Evolutionary conservation across 176 grass and related monocot genomes (phyloP).

Genomic region (Cenchrus fungigraminus): DNA sequence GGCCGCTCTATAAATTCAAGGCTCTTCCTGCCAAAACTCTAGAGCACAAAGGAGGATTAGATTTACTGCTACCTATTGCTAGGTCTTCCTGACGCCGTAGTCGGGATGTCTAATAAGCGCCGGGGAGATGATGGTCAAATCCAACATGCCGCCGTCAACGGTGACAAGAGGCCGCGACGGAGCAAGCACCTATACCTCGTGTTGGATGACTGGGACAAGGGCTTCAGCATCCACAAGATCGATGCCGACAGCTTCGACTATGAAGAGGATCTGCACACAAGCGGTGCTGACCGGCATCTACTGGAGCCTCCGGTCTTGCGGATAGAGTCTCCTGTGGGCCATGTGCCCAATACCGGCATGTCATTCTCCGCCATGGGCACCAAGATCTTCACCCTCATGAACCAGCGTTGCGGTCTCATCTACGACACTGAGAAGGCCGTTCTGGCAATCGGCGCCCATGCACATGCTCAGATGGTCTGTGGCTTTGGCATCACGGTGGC

Average conservation of each 20-base stretch:
- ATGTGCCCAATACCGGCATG: not conserved
- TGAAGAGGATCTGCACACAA: not conserved
- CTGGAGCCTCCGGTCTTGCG: not conserved
- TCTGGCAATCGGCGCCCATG: not conserved
- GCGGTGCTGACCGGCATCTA: too few species aligned
- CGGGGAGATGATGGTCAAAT: not conserved
- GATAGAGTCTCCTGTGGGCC: not conserved
- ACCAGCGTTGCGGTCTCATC: not conserved
- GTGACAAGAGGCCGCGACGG: not conserved
- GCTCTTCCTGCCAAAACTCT: too few species aligned
- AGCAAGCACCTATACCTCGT: not conserved
- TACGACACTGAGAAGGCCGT: not conserved
- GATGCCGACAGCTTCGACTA: not conserved
- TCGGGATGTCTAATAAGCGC: not conserved
- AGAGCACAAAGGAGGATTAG: too few species aligned
- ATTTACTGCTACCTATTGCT: too few species aligned
- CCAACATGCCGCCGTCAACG: too few species aligned
- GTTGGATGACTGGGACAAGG: not conserved
- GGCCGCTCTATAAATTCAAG: too few species aligned
- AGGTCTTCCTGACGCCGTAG: too few species aligned
- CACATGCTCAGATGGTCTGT: not conserved
- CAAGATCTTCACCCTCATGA: not conserved
- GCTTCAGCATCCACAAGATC: not conserved
- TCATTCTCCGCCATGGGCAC: not conserved
- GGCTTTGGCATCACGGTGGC: not conserved